Base-by-base conservation (phyloP, 2,329 filamentous ascomycete genomes). In the Pyrenophora seminiperda region DNA sequence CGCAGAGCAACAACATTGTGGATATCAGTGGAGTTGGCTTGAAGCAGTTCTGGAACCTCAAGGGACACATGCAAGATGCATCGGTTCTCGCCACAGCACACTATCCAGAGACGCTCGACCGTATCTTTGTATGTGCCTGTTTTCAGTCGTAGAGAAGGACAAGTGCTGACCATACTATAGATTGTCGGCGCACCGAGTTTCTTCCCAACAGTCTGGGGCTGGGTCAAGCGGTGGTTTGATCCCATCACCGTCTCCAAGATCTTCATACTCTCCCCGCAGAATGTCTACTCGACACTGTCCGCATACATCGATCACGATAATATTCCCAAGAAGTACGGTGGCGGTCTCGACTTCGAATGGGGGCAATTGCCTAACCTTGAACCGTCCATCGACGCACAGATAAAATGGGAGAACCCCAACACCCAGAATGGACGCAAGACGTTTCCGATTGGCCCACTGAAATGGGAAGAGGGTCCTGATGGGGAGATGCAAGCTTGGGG, bases 21-120 rank as follows among this genome's bases (percentile, higher is more conserved):
- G 93, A 97, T 72, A 91, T 97, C 57, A 88, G 85, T 13, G 86
- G 87, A 11, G 92, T 97, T 19, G 90, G 90, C 5, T 74, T 97
- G 72, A 91, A 90, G 77, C 91, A 95, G 77, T 97, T 97, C 73
- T 97, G 93, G 93, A 95, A 95, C 75, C 76, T 97, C 55, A 94
- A 95, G 79, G 78, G 77, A 18, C 93, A 97, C 73, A 96, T 97
- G 91, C 92, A 97, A 76, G 88, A 91, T 66, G 92, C 92, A 2
- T 92, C 88, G 67, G 84, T 87, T 52, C 79, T 97, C 46, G 93
- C 93, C 5, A 97, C 92, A 3, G 91, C 92, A 4, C 90, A 97
- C 75, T 97, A 97, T 71, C 93, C 93, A 0, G 93, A 97, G 76
- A 97, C 92, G 0, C 77, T 97, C 41, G 93, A 95, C 71, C 83